Evolutionary conservation across 192 early-diverging fungal species (phyloP).

Genomic region (Rhizophagus sp.): DNA sequence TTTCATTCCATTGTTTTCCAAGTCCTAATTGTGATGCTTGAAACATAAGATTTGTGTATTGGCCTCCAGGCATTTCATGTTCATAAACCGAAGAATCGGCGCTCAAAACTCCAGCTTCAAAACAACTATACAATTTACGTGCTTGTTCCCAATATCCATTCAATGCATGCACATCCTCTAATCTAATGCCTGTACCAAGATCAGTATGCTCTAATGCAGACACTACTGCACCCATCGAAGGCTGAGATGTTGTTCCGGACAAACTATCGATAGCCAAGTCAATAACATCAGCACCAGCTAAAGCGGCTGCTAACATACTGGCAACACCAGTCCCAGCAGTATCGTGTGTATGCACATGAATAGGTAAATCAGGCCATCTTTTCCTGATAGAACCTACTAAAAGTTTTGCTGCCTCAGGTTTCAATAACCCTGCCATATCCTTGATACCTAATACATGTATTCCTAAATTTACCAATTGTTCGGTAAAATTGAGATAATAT

Average conservation of each 20-base stretch:
- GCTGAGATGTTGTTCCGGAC: slow-evolving; percentile 96
- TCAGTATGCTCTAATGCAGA: slow-evolving; percentile 78
- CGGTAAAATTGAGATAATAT: slow-evolving; percentile 91
- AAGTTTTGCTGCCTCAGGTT: slow-evolving; percentile 85
- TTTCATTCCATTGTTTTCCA: slow-evolving; percentile 90
- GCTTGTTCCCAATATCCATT: slow-evolving; percentile 98
- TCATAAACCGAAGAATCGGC: slow-evolving; percentile 91
- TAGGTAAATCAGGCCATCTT: slow-evolving; percentile 86
- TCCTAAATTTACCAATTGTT: slow-evolving; percentile 83
- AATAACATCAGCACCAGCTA: slow-evolving; percentile 91
- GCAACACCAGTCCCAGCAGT: slow-evolving; percentile 97
- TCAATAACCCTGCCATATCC: slow-evolving; percentile 97
- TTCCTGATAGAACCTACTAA: slow-evolving; percentile 86
- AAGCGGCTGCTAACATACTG: slow-evolving; percentile 88
- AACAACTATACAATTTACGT: slow-evolving; percentile 93
- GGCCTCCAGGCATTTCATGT: slow-evolving; percentile 97
- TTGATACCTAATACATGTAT: slow-evolving; percentile 93
- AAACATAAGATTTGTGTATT: slow-evolving; percentile 99
- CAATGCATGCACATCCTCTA: slow-evolving; percentile 77
- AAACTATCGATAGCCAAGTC: slow-evolving; percentile 92
- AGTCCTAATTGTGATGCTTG: slow-evolving; percentile 93
- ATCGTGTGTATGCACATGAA: slow-evolving; percentile 97
- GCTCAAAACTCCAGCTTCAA: slow-evolving; percentile 88
- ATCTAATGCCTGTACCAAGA: slow-evolving; percentile 81
- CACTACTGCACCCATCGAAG: slow-evolving; percentile 94